Conservation (phyloP, 148 eudicot species). For the Rhododendron griersonianum region DNA sequence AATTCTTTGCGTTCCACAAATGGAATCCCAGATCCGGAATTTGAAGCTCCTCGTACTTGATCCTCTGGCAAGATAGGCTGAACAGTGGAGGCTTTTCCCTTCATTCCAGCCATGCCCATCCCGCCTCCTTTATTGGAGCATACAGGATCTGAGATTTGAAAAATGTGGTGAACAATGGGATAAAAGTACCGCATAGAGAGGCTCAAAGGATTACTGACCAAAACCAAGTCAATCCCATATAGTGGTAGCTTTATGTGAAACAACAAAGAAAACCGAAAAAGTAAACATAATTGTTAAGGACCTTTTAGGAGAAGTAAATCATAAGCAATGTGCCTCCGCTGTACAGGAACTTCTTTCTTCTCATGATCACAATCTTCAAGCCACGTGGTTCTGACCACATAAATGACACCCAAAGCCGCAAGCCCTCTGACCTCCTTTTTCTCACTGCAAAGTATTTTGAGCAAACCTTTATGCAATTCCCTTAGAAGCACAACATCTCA, state of each 20-base stretch:
- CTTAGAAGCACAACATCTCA: background rate
- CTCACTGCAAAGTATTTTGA: slow-evolving; percentile 51
- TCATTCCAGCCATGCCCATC: slow-evolving; percentile 27
- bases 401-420: slow-evolving; percentile 81
- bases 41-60: slow-evolving; percentile 19
- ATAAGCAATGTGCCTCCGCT: slow-evolving; percentile 72
- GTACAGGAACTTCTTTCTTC: slow-evolving; percentile 81
- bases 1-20: slow-evolving; percentile 26
- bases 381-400: slow-evolving; percentile 63
- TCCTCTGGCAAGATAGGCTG: slow-evolving; percentile 24
- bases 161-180: slow-evolving; percentile 9
- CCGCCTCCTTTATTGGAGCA: slow-evolving; percentile 39
- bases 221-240: slow-evolving; percentile 3
- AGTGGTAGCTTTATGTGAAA: background rate
- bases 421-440: slow-evolving; percentile 74
- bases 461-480: slow-evolving; percentile 5
- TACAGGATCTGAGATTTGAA: slow-evolving; percentile 23
- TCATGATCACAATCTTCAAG: slow-evolving; percentile 81
- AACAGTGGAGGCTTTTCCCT: slow-evolving; percentile 33
- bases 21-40: slow-evolving; percentile 27
- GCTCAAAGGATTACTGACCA: background rate
- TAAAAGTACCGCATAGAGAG: background rate
- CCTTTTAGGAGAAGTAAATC: slow-evolving; percentile 87
- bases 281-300: slow-evolving; percentile 14
- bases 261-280: slow-evolving; percentile 5